phyloP scores from a whole-genome alignment of 2,329 filamentous ascomycete species.

The Trichoderma koningii region DNA sequence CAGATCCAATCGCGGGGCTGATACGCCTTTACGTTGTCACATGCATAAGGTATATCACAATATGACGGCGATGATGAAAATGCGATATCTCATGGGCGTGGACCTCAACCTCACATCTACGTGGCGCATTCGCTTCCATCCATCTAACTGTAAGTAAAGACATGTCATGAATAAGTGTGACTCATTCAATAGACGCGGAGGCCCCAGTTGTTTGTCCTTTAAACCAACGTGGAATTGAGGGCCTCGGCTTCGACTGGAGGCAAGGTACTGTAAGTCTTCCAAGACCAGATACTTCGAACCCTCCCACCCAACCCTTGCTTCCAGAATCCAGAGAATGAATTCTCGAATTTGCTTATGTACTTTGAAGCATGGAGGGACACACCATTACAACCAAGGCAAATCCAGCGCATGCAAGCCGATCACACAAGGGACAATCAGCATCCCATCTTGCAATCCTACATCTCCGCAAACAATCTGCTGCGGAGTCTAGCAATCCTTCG shows the following conservation, averaged over 20 bases:
- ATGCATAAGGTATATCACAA: constrained; percentile 9
- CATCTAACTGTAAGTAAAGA: background rate
- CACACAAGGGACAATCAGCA: background rate
- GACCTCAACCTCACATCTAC: background rate
- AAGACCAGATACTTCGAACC: too few relatives aligned
- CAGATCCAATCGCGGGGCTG: constrained; percentile 15
- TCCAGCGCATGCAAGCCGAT: background rate
- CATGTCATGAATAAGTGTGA: background rate
- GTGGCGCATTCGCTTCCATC: background rate
- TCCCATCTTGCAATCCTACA: constrained; percentile 3
- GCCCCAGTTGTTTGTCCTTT: too few relatives aligned
- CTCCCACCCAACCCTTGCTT: too few relatives aligned
- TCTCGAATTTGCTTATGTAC: too few relatives aligned
- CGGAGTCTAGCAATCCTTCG: constrained; percentile 12
- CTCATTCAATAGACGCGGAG: background rate
- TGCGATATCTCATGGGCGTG: background rate
- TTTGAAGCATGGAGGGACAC: too few relatives aligned
- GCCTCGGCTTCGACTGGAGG: too few relatives aligned
- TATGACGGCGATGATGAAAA: constrained; percentile 11
- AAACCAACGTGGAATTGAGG: too few relatives aligned
- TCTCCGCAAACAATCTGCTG: background rate
- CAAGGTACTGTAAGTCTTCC: too few relatives aligned
- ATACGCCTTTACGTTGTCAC: constrained; percentile 5
- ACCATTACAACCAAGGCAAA: too few relatives aligned
- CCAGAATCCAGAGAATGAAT: too few relatives aligned